These are phyloP conservation scores for Symbiodinium pilosum DNA, from an alignment of 73 alveolate genomes.

Conservation along the genomic window DNA sequence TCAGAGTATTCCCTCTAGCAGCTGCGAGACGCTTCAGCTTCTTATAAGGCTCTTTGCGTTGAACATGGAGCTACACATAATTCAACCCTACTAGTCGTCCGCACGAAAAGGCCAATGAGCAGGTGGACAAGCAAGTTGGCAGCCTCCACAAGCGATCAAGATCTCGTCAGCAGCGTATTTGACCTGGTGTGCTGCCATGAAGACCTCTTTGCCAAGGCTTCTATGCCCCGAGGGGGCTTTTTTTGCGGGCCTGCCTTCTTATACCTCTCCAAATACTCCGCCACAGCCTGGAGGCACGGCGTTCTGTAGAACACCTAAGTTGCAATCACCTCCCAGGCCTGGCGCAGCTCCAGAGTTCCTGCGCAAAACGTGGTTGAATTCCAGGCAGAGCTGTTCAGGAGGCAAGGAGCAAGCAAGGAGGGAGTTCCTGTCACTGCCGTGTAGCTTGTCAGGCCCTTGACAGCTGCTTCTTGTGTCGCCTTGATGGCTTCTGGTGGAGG, in stretches of 20 bases:
- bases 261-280: slow-evolving; percentile 56
- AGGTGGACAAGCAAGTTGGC: too few species aligned
- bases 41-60: too few species aligned
- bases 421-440: slow-evolving; percentile 63
- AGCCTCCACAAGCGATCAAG: slow-evolving; percentile 85
- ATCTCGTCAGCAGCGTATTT: slow-evolving; percentile 66
- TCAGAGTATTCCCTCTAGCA: too few species aligned
- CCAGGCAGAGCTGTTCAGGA: neutral
- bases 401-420: neutral
- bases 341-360: slow-evolving; percentile 87
- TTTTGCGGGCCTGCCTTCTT: slow-evolving; percentile 15
- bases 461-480: slow-evolving; percentile 86
- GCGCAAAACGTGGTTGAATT: neutral
- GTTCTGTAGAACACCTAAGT: neutral
- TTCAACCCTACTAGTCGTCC: too few species aligned
- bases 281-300: neutral
- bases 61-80: too few species aligned
- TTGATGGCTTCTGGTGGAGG: slow-evolving; percentile 90
- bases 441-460: slow-evolving; percentile 80
- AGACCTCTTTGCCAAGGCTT: too few species aligned
- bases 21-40: too few species aligned
- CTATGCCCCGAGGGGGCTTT: too few species aligned
- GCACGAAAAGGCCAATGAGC: too few species aligned
- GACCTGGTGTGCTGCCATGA: slow-evolving; percentile 13
- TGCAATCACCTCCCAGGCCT: neutral